These are phyloP conservation scores for Psilocybe subaeruginosa DNA, from an alignment of 768 basidiomycete species.

Conservation along the genomic window DNA sequence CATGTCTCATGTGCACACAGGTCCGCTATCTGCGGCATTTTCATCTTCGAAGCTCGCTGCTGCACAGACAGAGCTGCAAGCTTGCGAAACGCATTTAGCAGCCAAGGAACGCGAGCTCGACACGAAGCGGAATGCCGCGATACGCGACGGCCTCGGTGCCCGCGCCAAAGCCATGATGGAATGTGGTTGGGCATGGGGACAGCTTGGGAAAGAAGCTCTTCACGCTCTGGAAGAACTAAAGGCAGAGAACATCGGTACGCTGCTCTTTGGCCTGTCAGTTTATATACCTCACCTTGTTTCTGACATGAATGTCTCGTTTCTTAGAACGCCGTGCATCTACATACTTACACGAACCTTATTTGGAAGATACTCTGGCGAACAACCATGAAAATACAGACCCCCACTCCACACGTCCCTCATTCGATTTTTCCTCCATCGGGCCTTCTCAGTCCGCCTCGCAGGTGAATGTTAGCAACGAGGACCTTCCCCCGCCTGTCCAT, in stretches of 20 bases:
- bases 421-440: constrained; percentile 66
- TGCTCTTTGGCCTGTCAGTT: not conserved
- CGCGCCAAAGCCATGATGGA: constrained; percentile 69
- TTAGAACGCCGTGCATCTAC: not conserved
- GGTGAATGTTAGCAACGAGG: constrained; percentile 43
- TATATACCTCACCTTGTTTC: not conserved
- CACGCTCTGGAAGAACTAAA: constrained; percentile 41
- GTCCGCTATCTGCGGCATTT: constrained; percentile 26
- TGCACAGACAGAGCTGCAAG: constrained; percentile 80
- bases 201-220: constrained; percentile 67
- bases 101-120: constrained; percentile 69
- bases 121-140: constrained; percentile 49
- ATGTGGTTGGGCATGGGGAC: constrained; percentile 69
- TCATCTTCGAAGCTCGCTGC: constrained; percentile 56
- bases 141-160: constrained; percentile 62
- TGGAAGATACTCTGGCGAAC: constrained; percentile 2
- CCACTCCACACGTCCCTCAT: constrained; percentile 34
- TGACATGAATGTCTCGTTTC: constrained; percentile 10
- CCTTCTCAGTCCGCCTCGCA: constrained; percentile 84
- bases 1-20: constrained; percentile 11
- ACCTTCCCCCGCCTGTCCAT: constrained; percentile 12
- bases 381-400: not conserved
- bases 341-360: constrained; percentile 1
- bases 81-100: constrained; percentile 77
- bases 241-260: constrained; percentile 10